Evolutionary conservation across 345 rosid genomes (phyloP), one percentile per base, ranked within the genome.

Genomic region (Chamaenerion angustifolium): DNA sequence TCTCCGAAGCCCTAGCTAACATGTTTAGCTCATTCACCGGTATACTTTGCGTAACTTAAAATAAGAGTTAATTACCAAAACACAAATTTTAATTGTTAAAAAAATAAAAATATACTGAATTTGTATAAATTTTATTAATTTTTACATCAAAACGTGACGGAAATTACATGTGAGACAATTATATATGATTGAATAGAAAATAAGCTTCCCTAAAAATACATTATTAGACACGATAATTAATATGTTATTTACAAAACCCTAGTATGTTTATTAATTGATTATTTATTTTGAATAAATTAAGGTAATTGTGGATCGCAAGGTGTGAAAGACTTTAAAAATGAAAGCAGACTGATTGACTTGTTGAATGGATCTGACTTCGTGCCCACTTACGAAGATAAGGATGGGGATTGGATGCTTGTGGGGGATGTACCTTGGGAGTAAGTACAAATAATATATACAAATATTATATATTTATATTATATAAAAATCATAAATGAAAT

Each of bases 391-490:
- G 85, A 85, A 67, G 95, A 85, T 67, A 85, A 78, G 69, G 95
- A 85, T 64, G 88, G 92, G 12, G 95, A 85, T 53, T 85, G 95
- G 92, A 85, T 85, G 95, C 88, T 85, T 12, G 85, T 85, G 3
- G 95, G 92, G 13, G 95, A 85, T 71, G 95, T 82, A n/a, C 95
- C 95, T 1, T 85, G 95, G 95, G 74, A 68, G 95, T 82, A 71
- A 72, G 95, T 56, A 16, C 40, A 16, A 11, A 10, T 21, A 21
- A 21, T 21, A 21, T 42, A 12, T 16, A 12, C n/a, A n/a, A n/a
- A n/a, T 12, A 17, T 37, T 11, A 3, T 8, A n/a, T n/a, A n/a
- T n/a, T n/a, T n/a, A n/a, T n/a, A n/a, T n/a, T n/a, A n/a, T n/a
- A n/a, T n/a, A n/a, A n/a, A n/a, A n/a, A n/a, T n/a, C n/a, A n/a